Conservation (phyloP, 805 yeast genomes). For the Suhomyces sp. region DNA sequence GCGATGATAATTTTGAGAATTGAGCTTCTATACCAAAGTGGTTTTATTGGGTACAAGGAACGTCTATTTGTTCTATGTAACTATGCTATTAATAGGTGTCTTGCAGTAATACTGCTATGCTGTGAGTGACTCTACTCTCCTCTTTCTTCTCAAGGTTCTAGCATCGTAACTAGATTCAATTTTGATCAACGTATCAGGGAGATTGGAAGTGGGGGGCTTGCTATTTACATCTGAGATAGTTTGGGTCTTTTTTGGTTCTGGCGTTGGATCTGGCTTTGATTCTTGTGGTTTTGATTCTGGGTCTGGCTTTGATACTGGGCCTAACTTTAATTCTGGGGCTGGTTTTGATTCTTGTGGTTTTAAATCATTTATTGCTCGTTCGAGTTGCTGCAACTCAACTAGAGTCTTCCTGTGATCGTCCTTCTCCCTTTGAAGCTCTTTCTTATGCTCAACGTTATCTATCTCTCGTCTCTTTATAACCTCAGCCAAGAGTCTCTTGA, state of each 20-base stretch:
- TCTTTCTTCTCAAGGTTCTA: slow-evolving; percentile 3
- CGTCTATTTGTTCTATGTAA: not conserved
- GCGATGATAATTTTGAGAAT: too few species aligned
- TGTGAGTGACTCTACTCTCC: slow-evolving; percentile 3
- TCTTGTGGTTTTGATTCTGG: not conserved
- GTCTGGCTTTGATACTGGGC: not conserved
- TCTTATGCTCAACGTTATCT: slow-evolving; percentile 10
- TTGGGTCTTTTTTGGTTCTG: not conserved
- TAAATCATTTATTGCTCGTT: too few species aligned
- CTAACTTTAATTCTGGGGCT: too few species aligned
- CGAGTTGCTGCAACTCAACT: not conserved
- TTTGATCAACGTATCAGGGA: too few species aligned
- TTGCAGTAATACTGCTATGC: not conserved
- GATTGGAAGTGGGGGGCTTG: not conserved
- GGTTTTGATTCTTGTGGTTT: not conserved
- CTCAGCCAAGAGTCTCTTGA: slow-evolving; percentile 26
- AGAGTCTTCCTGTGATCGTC: not conserved
- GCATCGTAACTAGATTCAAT: not conserved
- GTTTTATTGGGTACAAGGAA: too few species aligned
- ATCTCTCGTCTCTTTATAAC: slow-evolving; percentile 25
- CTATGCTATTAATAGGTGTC: not conserved
- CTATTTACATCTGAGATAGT: too few species aligned
- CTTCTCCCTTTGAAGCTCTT: slow-evolving; percentile 2
- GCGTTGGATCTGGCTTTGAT: too few species aligned
- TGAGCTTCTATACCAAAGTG: too few species aligned